Percentiles rank a stretch among this genome's conserved stretches.
phyloP scores from a whole-genome alignment of 148 eudicot genomes.

The Chenopodium berlandieri region DNA sequence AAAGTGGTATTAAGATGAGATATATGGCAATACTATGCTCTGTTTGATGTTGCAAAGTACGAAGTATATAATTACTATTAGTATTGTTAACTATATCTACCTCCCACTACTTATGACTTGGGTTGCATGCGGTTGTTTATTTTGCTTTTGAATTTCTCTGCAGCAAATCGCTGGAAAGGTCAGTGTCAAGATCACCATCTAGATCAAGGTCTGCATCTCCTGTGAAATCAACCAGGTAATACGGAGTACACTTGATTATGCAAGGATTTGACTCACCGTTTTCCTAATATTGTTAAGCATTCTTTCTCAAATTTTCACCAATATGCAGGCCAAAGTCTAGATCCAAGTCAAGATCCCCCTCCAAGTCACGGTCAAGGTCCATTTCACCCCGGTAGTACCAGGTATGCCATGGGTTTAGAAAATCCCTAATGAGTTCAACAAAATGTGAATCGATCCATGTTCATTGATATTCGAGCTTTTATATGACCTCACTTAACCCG shows the following conservation, averaged over 20 bases:
- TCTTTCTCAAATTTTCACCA: neutral
- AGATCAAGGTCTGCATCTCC: constrained; percentile 82
- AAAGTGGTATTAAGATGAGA: too few relatives aligned
- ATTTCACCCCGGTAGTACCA: constrained; percentile 29
- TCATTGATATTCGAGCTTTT: neutral
- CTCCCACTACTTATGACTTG: neutral
- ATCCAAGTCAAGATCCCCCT: constrained; percentile 46
- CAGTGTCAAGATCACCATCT: constrained; percentile 66
- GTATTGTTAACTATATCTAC: too few relatives aligned
- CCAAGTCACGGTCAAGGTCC: constrained; percentile 44
- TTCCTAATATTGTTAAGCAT: neutral
- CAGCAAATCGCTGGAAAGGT: constrained; percentile 67
- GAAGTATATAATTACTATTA: too few relatives aligned
- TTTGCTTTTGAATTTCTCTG: constrained; percentile 11
- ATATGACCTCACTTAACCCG: neutral
- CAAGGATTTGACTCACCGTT: neutral
- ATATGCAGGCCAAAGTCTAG: constrained; percentile 39
- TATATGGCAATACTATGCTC: too few relatives aligned
- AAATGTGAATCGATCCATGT: neutral
- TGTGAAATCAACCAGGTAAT: constrained; percentile 65
- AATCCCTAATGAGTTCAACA: neutral
- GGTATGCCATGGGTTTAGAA: constrained; percentile 17
- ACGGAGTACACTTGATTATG: constrained; percentile 7
- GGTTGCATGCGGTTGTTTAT: constrained; percentile 3
- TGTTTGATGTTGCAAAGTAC: too few relatives aligned